Evolutionary conservation across 805 yeast genomes (phyloP).

Genomic region (Yarrowia divulgata): DNA sequence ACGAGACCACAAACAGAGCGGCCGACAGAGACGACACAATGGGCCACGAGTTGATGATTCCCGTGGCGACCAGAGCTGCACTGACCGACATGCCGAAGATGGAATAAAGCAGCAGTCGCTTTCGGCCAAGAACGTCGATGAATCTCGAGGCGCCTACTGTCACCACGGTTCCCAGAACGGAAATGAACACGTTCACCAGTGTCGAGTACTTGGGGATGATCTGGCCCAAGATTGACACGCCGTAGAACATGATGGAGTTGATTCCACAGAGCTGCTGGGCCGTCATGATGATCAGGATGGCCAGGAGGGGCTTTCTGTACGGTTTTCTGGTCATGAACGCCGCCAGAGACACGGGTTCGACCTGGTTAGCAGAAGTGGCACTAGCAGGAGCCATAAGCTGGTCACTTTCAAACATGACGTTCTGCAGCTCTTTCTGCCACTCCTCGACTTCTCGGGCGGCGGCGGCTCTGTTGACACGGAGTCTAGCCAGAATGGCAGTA

Average conservation of each 20-base stretch:
- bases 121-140: conserved; percentile 80
- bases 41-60: conserved; percentile 54
- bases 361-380: conserved; percentile 9
- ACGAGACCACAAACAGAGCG: conserved; percentile 70
- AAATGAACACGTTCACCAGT: conserved; percentile 74
- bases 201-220: conserved; percentile 77
- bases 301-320: conserved; percentile 65
- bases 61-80: conserved; percentile 68
- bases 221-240: conserved; percentile 74
- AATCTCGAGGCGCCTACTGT: conserved; percentile 77
- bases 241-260: conserved; percentile 91
- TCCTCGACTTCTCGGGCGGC: conserved; percentile 47
- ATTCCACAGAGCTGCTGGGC: conserved; percentile 95
- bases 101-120: conserved; percentile 71
- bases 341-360: conserved; percentile 37
- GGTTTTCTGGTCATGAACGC: conserved; percentile 60
- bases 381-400: conserved; percentile 31
- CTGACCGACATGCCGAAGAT: conserved; percentile 71
- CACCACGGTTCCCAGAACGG: conserved; percentile 73
- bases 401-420: conserved; percentile 34
- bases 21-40: conserved; percentile 21
- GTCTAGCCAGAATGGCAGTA: conserved; percentile 48
- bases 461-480: conserved; percentile 50
- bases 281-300: conserved; percentile 73
- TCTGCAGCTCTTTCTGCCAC: conserved; percentile 42